phyloP scores from a whole-genome alignment of 106 monocot genomes.

The Platanthera zijinensis region DNA sequence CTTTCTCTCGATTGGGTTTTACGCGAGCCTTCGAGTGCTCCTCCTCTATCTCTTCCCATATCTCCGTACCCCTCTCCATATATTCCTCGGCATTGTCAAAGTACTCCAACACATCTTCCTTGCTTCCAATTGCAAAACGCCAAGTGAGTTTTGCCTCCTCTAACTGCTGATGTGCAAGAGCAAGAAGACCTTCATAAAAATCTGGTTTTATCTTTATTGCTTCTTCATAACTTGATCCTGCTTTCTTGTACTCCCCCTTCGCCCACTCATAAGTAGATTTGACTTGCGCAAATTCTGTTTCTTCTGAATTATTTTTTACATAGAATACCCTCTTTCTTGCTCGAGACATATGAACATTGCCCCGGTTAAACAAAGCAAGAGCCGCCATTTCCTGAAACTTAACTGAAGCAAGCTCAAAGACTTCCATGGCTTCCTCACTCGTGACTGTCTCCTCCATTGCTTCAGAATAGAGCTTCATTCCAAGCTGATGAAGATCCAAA shows the following conservation, averaged over 20 bases:
- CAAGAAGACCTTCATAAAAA: constrained; percentile 79
- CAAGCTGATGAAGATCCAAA: constrained; percentile 79
- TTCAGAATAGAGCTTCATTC: constrained; percentile 84
- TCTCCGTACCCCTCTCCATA: constrained; percentile 79
- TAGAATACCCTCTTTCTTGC: constrained; percentile 56
- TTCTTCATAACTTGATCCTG: constrained; percentile 69
- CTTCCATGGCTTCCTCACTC: constrained; percentile 70
- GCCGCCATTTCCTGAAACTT: constrained; percentile 97
- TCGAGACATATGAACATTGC: constrained; percentile 92
- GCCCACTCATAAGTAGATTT: constrained; percentile 74
- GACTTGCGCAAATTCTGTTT: constrained; percentile 35
- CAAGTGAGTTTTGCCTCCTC: constrained; percentile 86
- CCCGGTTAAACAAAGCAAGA: constrained; percentile 90
- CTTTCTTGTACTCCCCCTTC: constrained; percentile 56
- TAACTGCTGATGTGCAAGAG: constrained; percentile 70
- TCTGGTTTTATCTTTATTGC: constrained; percentile 68
- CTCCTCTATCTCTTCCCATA: constrained; percentile 76
- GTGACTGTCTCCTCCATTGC: constrained; percentile 84
- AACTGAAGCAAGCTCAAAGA: constrained; percentile 51
- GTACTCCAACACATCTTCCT: constrained; percentile 47
- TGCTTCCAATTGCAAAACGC: constrained; percentile 54
- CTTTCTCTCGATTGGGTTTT: constrained; percentile 50
- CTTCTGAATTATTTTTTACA: constrained; percentile 41
- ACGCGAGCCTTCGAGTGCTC: constrained; percentile 38
- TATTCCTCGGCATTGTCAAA: constrained; percentile 75